Percentiles rank a stretch among this genome's conserved stretches.
phyloP scores from a whole-genome alignment of 75 land plant species.

The Pinus albicaulis region DNA sequence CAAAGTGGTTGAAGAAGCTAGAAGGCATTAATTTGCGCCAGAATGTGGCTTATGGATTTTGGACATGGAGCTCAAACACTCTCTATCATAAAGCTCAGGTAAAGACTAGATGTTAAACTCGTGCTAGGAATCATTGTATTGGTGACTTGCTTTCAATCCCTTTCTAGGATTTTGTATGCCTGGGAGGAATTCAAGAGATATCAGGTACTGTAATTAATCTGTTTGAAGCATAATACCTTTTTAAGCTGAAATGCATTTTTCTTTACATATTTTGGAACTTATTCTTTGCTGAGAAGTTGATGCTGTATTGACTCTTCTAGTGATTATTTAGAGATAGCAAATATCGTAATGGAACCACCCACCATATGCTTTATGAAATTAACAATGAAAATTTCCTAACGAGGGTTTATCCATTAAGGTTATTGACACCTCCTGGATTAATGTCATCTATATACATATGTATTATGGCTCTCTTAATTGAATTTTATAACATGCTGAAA shows the following conservation, averaged over 20 bases:
- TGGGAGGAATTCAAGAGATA: background rate
- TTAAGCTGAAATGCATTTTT: background rate
- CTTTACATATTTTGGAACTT: background rate
- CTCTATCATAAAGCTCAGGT: conserved; percentile 91
- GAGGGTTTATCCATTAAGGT: too few relatives aligned
- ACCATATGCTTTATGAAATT: too few relatives aligned
- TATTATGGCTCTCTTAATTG: too few relatives aligned
- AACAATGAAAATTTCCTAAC: too few relatives aligned
- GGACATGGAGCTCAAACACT: conserved; percentile 79
- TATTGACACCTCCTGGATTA: too few relatives aligned
- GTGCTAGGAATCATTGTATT: background rate
- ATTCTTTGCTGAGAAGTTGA: background rate
- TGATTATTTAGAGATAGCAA: too few relatives aligned
- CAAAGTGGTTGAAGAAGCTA: conserved; percentile 65
- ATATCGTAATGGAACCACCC: too few relatives aligned
- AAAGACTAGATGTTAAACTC: background rate
- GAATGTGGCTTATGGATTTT: conserved; percentile 82
- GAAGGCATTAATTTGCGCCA: conserved; percentile 79
- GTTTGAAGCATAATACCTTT: background rate
- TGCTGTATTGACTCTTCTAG: too few relatives aligned
- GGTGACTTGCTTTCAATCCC: background rate
- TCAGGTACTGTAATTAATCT: background rate
- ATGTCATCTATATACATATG: too few relatives aligned
- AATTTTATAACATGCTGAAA: too few relatives aligned
- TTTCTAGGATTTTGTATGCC: background rate